A percentile compares a stretch with the other conserved stretches of the same genome.
Evolutionary conservation across 306 rosid genomes (phyloP).

Genomic region (Dalbergia cultrata): DNA sequence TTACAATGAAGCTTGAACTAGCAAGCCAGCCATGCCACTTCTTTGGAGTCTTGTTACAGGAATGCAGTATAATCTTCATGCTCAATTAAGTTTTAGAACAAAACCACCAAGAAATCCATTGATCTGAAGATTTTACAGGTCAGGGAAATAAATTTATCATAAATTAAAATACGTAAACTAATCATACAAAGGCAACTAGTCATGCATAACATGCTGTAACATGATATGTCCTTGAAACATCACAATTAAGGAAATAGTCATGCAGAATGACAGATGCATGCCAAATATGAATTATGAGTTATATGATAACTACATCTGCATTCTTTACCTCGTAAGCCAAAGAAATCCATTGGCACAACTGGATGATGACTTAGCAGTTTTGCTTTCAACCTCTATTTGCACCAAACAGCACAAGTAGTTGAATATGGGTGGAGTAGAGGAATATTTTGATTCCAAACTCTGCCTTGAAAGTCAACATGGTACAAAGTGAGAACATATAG

Average conservation of each 20-base stretch:
- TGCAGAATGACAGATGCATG: constrained; percentile 24
- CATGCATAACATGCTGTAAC: neutral
- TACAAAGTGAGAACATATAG: no score
- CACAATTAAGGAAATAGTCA: neutral
- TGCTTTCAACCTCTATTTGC: constrained; percentile 76
- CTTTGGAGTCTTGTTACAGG: constrained; percentile 89
- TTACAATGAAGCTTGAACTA: constrained; percentile 93
- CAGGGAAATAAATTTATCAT: constrained; percentile 29
- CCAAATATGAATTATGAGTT: constrained; percentile 28
- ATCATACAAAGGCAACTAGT: constrained; percentile 28
- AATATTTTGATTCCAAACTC: constrained; percentile 90
- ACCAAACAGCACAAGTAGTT: constrained; percentile 81
- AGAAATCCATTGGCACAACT: constrained; percentile 99
- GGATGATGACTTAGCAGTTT: constrained; percentile 87
- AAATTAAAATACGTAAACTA: constrained; percentile 22
- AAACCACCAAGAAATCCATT: constrained; percentile 94
- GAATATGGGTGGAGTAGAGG: constrained; percentile 66
- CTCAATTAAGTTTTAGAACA: constrained; percentile 83
- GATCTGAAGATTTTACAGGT: constrained; percentile 69
- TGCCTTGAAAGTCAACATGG: constrained; percentile 50
- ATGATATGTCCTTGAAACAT: constrained; percentile 1
- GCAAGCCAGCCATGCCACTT: constrained; percentile 99
- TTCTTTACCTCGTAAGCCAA: constrained; percentile 92
- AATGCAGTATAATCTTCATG: constrained; percentile 40
- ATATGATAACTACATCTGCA: constrained; percentile 18